phyloP scores from a whole-genome alignment of 2,329 filamentous ascomycete genomes.

The Talaromyces sp. region DNA sequence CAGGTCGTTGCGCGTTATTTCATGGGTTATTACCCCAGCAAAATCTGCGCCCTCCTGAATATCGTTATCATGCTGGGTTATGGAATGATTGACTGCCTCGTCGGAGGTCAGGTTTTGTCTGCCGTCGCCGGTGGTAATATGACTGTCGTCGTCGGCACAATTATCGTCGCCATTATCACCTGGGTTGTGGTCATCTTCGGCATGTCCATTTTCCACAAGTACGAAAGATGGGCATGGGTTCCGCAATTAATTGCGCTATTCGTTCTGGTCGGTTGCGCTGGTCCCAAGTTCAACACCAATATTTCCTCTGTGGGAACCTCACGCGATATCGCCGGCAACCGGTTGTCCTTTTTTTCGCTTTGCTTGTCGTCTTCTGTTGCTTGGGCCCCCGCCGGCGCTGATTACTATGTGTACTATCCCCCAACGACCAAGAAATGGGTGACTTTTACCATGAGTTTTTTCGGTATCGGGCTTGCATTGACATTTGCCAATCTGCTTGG shows the following conservation, averaged over 20 bases:
- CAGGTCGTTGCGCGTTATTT: slow-evolving; percentile 40
- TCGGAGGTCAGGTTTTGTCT: slow-evolving; percentile 43
- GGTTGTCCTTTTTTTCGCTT: slow-evolving; percentile 35
- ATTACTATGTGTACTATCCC: slow-evolving; percentile 44
- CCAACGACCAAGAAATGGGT: slow-evolving; percentile 31
- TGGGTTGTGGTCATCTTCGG: slow-evolving; percentile 37
- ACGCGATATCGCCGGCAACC: slow-evolving; percentile 30
- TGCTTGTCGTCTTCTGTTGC: slow-evolving; percentile 32
- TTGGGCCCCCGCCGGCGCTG: slow-evolving; percentile 34
- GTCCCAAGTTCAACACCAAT: slow-evolving; percentile 32
- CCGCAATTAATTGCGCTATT: slow-evolving; percentile 40
- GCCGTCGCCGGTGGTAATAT: slow-evolving; percentile 35
- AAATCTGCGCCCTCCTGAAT: slow-evolving; percentile 37
- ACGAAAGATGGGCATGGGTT: slow-evolving; percentile 41
- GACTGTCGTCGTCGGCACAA: slow-evolving; percentile 36
- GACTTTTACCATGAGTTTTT: slow-evolving; percentile 36
- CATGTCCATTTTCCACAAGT: slow-evolving; percentile 40
- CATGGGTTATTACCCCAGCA: slow-evolving; percentile 42
- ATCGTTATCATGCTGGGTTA: slow-evolving; percentile 42
- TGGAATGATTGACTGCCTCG: slow-evolving; percentile 39
- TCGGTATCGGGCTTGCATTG: slow-evolving; percentile 31
- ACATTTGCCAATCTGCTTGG: slow-evolving; percentile 36
- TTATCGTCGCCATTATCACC: slow-evolving; percentile 33
- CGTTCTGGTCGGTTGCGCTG: slow-evolving; percentile 38
- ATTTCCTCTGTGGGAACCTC: slow-evolving; percentile 24